Evolutionary conservation across 2,329 filamentous ascomycete species (phyloP).

Genomic region (Ophiostoma perfectum): DNA sequence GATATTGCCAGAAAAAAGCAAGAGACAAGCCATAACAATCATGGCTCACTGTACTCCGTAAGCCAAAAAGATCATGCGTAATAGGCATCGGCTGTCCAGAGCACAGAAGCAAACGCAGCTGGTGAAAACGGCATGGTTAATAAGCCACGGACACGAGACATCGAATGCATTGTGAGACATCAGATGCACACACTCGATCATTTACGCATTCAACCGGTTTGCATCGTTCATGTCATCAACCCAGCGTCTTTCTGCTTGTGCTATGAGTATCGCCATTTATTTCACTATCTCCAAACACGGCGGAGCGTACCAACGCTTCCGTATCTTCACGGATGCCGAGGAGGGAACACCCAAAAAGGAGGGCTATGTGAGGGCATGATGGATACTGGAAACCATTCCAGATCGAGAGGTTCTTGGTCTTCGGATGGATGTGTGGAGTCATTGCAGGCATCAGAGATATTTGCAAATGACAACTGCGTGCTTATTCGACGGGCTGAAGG

Average conservation of each 20-base stretch:
- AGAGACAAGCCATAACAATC: background rate
- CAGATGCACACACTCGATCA: background rate
- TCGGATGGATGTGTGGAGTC: background rate
- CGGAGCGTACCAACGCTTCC: background rate
- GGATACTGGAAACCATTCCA: background rate
- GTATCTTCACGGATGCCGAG: background rate
- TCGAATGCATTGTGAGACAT: background rate
- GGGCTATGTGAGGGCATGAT: background rate
- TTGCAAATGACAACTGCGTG: background rate
- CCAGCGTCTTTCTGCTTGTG: background rate
- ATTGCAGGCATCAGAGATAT: background rate
- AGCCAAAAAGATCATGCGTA: too few relatives aligned
- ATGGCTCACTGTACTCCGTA: background rate
- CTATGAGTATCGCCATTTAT: background rate
- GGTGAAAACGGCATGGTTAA: background rate
- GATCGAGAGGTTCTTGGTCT: constrained; percentile 3
- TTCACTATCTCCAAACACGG: background rate
- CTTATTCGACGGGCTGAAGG: background rate
- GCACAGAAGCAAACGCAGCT: background rate
- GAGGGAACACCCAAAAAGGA: background rate
- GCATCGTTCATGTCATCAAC: background rate
- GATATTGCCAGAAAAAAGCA: background rate
- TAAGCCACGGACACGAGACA: background rate
- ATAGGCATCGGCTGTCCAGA: too few relatives aligned
- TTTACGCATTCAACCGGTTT: background rate